phyloP scores from a whole-genome alignment of 306 rosid genomes.

The Bauhinia variegata region DNA sequence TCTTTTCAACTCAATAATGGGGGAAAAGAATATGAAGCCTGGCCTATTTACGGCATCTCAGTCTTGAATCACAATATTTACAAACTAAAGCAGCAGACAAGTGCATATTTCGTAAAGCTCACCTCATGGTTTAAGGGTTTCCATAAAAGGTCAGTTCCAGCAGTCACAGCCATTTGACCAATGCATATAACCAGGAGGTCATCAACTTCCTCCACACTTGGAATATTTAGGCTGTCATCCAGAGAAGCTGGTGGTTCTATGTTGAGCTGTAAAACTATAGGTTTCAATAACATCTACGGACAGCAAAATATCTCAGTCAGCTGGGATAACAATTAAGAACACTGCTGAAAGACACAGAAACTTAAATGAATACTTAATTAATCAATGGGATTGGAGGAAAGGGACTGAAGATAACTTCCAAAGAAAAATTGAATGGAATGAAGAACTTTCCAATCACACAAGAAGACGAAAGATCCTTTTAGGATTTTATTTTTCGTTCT shows the following conservation, averaged over 20 bases:
- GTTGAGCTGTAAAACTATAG: constrained; percentile 77
- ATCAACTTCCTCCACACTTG: constrained; percentile 73
- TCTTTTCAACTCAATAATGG: background rate
- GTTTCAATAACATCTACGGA: constrained; percentile 78
- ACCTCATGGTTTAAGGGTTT: constrained; percentile 91
- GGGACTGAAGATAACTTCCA: constrained; percentile 25
- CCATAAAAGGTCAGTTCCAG: constrained; percentile 89
- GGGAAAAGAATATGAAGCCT: constrained; percentile 5
- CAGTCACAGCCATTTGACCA: constrained; percentile 96
- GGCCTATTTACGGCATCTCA: background rate
- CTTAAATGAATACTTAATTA: constrained; percentile 3
- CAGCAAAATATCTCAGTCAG: constrained; percentile 27
- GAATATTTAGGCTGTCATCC: constrained; percentile 57
- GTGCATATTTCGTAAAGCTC: constrained; percentile 9
- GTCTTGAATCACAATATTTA: background rate
- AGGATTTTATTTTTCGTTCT: background rate
- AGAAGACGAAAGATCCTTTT: background rate
- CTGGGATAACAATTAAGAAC: constrained; percentile 17
- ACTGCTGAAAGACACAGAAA: background rate
- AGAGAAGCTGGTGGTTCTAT: constrained; percentile 69
- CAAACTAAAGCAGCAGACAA: background rate
- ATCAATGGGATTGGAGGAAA: constrained; percentile 8
- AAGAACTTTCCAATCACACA: constrained; percentile 10
- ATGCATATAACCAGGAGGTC: constrained; percentile 75
- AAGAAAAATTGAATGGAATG: background rate